These are phyloP conservation scores for Corymbia calophylla DNA, from an alignment of 441 rosid species.

Conservation along the genomic window DNA sequence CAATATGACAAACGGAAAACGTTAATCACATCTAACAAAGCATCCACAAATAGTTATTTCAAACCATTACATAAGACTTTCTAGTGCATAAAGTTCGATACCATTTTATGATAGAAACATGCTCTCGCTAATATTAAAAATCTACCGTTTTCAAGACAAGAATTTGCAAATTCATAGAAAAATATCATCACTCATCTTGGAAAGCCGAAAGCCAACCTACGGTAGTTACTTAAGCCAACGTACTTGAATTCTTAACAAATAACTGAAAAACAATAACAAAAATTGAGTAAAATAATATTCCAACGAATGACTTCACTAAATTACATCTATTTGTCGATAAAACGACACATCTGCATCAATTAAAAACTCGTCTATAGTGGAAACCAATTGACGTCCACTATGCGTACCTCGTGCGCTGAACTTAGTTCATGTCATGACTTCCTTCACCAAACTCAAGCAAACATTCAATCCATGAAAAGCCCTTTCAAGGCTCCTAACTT, in stretches of 20 bases:
- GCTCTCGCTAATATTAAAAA: too few species aligned
- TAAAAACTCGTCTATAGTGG: fast-evolving
- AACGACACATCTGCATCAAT: not conserved
- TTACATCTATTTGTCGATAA: too few species aligned
- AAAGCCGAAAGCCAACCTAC: not conserved
- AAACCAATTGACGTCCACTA: not conserved
- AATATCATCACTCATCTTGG: not conserved
- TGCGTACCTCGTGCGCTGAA: fast-evolving
- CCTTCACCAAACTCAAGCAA: not conserved
- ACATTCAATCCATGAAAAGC: not conserved
- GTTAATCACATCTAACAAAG: not conserved
- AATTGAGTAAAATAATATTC: not conserved
- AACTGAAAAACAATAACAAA: too few species aligned
- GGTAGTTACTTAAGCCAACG: fast-evolving
- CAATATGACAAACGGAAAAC: not conserved
- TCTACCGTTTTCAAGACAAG: fast-evolving
- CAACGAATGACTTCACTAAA: too few species aligned
- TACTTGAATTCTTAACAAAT: not conserved
- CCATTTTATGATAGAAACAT: not conserved
- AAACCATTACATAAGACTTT: not conserved
- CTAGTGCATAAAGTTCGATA: not conserved
- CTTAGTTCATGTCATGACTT: not conserved
- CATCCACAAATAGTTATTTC: not conserved
- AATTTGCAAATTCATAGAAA: too few species aligned
- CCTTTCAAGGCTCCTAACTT: not conserved